Evolutionary conservation across 352 stramenopile species (phyloP), one percentile per base, ranked within the genome.

Genomic region (Pythium sp.): DNA sequence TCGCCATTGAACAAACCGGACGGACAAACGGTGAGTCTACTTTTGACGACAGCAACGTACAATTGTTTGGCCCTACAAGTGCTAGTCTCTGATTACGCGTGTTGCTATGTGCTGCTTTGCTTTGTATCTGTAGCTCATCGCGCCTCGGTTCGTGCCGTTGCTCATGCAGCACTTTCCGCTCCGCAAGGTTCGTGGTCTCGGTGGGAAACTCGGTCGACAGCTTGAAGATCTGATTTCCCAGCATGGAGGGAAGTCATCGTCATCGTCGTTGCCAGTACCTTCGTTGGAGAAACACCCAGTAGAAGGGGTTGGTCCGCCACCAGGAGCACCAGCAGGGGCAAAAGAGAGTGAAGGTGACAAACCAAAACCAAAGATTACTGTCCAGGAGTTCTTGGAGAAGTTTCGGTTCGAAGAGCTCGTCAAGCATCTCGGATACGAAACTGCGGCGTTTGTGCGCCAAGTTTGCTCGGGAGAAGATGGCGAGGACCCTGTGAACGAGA

Each of bases 1-100:
- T 93, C 87, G 4, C 87, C 87, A 14, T 68, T 94, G 8, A 93
- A 95, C 68, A 95, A 95, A 54, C 87, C 87, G 5, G 82, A 90
- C 34, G 87, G 87, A 0, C 87, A 95, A 78, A 86, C 84, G 28
- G 81, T 87, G 61, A 38, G 68, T 65, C 7, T 11, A 20, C 24
- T 1, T n/a, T 7, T 20, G 14, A 30, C n/a, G 49, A 43, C 36
- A 43, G 36, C 36, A 43, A 43, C 36, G 22, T 34, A 9, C 2
- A 12, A 28, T 30, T 32, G 24, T 15, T 24, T 22, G 58, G 11
- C 5, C 14, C 41, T 58, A 58, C 54, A 14, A 41, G 20, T 3
- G 8, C 24, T 58, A 41, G 4, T 15, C 5, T 24, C 4, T 24
- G 8, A 18, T 15, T 32, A 3, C 2, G 15, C 26, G 32, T 22